Conservation (phyloP, 495 filamentous ascomycete genomes). For the Eremomyces bilateralis region DNA sequence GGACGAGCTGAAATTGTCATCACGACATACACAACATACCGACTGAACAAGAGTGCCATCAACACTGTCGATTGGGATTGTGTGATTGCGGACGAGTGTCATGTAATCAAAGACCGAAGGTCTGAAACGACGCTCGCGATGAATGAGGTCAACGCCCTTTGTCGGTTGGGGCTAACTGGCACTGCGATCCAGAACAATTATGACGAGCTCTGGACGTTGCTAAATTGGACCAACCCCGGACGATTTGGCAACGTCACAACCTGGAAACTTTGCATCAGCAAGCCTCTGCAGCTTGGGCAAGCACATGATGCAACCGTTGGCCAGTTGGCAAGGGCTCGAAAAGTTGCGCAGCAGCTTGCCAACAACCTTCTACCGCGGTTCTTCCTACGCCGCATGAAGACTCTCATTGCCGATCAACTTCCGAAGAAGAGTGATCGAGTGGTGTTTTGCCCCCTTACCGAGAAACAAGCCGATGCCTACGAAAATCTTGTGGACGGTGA, state of each 20-base stretch:
- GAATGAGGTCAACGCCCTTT: conserved; percentile 82
- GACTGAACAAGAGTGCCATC: conserved; percentile 45
- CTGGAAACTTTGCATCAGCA: conserved; percentile 59
- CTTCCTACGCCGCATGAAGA: conserved; percentile 87
- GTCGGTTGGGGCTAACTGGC: conserved; percentile 80
- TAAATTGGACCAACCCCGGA: conserved; percentile 95
- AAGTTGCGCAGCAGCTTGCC: conserved; percentile 68
- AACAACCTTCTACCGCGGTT: conserved; percentile 76
- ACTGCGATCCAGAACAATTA: conserved; percentile 98
- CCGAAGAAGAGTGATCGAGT: conserved; percentile 89
- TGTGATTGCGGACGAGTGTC: conserved; percentile 93
- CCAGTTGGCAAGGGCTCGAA: conserved; percentile 60
- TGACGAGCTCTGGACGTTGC: conserved; percentile 85
- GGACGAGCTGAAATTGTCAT: conserved; percentile 75
- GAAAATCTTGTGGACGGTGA: conserved; percentile 56
- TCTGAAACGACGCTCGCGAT: conserved; percentile 68
- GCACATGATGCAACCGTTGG: conserved; percentile 75
- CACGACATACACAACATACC: conserved; percentile 83
- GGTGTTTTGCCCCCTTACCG: conserved; percentile 82
- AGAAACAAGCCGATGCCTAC: conserved; percentile 67
- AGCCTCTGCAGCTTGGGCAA: conserved; percentile 69
- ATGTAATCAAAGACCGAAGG: conserved; percentile 61
- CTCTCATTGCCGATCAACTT: conserved; percentile 78
- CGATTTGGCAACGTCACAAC: conserved; percentile 52
- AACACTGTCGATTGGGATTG: conserved; percentile 89